These are phyloP conservation scores for Aspergillus haitiensis DNA, from an alignment of 495 filamentous ascomycete genomes.

Conservation along the genomic window DNA sequence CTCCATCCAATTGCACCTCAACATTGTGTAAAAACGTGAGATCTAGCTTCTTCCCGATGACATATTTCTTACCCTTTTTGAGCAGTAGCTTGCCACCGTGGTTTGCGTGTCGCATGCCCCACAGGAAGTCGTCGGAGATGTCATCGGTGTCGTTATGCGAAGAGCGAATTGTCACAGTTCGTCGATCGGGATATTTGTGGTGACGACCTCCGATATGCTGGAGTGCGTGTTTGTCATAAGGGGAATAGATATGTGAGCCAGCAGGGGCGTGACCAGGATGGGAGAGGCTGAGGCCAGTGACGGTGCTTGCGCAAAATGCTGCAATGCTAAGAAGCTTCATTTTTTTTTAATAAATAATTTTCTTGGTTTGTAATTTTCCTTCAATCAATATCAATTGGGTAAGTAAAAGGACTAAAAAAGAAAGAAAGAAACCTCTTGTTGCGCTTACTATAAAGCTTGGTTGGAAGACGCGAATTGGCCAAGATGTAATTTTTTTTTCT, in stretches of 20 bases:
- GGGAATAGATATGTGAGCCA: slow-evolving; percentile 34
- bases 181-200: slow-evolving; percentile 38
- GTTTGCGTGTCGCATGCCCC: slow-evolving; percentile 54
- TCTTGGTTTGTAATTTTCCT: no score
- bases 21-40: slow-evolving; percentile 56
- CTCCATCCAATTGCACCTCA: slow-evolving; percentile 57
- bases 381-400: background rate
- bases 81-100: slow-evolving; percentile 53
- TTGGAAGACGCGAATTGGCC: no score
- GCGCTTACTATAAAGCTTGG: no score
- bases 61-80: slow-evolving; percentile 50
- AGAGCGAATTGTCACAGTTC: slow-evolving; percentile 49
- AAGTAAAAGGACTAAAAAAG: background rate
- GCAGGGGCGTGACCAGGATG: slow-evolving; percentile 19
- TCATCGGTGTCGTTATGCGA: slow-evolving; percentile 56
- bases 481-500: no score
- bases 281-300: slow-evolving; percentile 18
- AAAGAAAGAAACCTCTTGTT: background rate
- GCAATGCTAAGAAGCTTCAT: slow-evolving; percentile 33
- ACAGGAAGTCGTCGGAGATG: slow-evolving; percentile 53
- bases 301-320: slow-evolving; percentile 29
- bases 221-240: slow-evolving; percentile 25
- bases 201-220: slow-evolving; percentile 32
- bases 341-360: background rate
- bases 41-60: slow-evolving; percentile 58